Evolutionary conservation across 2,329 filamentous ascomycete species (phyloP), one percentile per base, ranked within the genome.

Genomic region (Trichophyton mentagrophytes): DNA sequence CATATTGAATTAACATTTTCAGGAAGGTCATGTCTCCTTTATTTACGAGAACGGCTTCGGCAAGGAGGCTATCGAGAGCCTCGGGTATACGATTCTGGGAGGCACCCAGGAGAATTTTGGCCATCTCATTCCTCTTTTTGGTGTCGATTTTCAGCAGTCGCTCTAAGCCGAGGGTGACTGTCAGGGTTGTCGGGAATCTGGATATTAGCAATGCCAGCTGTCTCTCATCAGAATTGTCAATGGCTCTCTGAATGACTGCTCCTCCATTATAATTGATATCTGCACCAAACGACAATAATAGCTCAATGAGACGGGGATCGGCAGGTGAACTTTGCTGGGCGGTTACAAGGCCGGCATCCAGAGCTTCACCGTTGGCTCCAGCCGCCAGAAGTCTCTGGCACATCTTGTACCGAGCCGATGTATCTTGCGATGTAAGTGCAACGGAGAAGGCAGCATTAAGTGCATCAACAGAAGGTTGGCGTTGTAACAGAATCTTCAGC

Each of bases 261-360:
- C 65, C 65, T 51, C 62, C 57, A 6, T 61, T 62, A 36, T 58
- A 61, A 30, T 66, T 61, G 17, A 66, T 60, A 57, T 65, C 58
- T 11, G 65, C 65, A 44, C 65, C 65, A 20, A 60, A 53, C n/a
- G 59, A 56, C 22, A 66, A 42, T 40, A 66, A 57, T 25, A 66
- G 36, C 33, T 66, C 62, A 8, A 66, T 27, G 9, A 66, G 36
- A 13, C 57, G 59, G 11, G 56, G 40, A 49, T 64, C 62, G 7
- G 57, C 61, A 17, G 55, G 63, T 33, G 58, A 17, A 3, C 53
- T 60, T 7, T 40, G 56, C 53, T 66, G 65, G 22, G 58, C 64
- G 8, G 57, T 20, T 17, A 65, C 38, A 3, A 66, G 61, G 22
- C 59, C 60, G 11, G 53, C 20, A 53, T 63, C 57, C 22, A 66